These are phyloP conservation scores for Neofusicoccum kwambonambiense DNA, from an alignment of 2,329 filamentous ascomycete species.

Conservation along the genomic window DNA sequence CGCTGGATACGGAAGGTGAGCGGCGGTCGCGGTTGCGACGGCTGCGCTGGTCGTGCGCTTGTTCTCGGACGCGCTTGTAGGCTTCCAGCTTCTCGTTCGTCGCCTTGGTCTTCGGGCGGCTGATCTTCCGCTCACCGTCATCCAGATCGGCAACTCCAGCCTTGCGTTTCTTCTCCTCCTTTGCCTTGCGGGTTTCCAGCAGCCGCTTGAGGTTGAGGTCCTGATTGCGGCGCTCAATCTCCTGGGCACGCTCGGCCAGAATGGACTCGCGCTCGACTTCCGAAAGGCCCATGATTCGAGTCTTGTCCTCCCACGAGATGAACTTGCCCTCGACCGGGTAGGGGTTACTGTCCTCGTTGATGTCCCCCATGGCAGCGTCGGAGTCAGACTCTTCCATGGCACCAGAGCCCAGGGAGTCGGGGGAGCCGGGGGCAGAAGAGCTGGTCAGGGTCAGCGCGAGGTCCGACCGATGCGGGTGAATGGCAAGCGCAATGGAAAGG, in stretches of 20 bases:
- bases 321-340: slow-evolving; percentile 88
- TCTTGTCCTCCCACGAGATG: slow-evolving; percentile 54
- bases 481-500: not conserved
- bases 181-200: slow-evolving; percentile 62
- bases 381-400: slow-evolving; percentile 81
- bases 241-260: slow-evolving; percentile 79
- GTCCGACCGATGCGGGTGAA: not conserved
- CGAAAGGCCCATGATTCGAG: slow-evolving; percentile 75
- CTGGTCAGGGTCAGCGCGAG: slow-evolving; percentile 42
- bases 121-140: slow-evolving; percentile 70
- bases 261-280: slow-evolving; percentile 91
- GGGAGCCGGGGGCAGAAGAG: slow-evolving; percentile 66
- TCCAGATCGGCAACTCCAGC: slow-evolving; percentile 76
- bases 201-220: slow-evolving; percentile 68
- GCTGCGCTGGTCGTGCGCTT: slow-evolving; percentile 58
- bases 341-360: slow-evolving; percentile 59
- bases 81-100: slow-evolving; percentile 74
- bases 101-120: slow-evolving; percentile 48
- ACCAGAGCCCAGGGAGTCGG: slow-evolving; percentile 74
- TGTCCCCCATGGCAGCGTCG: slow-evolving; percentile 46
- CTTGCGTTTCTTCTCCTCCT: slow-evolving; percentile 71
- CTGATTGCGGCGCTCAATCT: slow-evolving; percentile 79
- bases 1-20: slow-evolving; percentile 29
- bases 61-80: slow-evolving; percentile 61
- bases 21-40: slow-evolving; percentile 27